Conservation (phyloP, 2,329 filamentous ascomycete genomes). For the Mollisiaceae sp. region DNA sequence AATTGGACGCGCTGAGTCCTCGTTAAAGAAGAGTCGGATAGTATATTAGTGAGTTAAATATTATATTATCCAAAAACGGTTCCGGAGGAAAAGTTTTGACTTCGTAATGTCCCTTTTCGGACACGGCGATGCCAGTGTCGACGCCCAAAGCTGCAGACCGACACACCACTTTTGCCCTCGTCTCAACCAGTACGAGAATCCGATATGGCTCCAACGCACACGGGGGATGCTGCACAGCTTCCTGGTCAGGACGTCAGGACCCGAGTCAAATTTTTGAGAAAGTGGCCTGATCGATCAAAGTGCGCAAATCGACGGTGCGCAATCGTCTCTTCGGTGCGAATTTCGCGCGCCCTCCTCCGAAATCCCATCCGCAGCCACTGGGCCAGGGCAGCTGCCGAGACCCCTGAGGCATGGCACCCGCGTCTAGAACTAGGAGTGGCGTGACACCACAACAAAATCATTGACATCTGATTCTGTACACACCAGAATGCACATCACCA, state of each 20-base stretch:
- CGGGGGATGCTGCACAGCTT: background rate
- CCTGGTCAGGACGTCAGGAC: background rate
- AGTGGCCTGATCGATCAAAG: background rate
- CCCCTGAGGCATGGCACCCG: background rate
- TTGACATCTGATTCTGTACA: slow-evolving; percentile 2
- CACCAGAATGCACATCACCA: slow-evolving; percentile 4
- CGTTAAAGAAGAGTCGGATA: too few species aligned
- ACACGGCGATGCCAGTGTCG: background rate
- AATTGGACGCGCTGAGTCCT: too few species aligned
- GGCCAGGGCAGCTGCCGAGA: background rate
- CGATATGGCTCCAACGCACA: background rate
- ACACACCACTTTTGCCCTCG: slow-evolving; percentile 1
- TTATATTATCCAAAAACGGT: too few species aligned
- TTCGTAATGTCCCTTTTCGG: too few species aligned
- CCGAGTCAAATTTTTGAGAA: background rate
- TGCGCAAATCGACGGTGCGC: too few species aligned
- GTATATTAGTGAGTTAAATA: too few species aligned
- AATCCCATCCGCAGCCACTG: background rate
- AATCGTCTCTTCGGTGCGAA: background rate
- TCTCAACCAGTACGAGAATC: slow-evolving; percentile 8
- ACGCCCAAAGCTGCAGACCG: background rate
- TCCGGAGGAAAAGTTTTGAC: too few species aligned
- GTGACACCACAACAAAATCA: slow-evolving; percentile 1
- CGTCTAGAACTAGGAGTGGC: background rate
- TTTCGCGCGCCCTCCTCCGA: background rate